A percentile compares a stretch with the other conserved stretches of the same genome.
Evolutionary conservation across 306 rosid species (phyloP).

Genomic region (Vigna mungo): DNA sequence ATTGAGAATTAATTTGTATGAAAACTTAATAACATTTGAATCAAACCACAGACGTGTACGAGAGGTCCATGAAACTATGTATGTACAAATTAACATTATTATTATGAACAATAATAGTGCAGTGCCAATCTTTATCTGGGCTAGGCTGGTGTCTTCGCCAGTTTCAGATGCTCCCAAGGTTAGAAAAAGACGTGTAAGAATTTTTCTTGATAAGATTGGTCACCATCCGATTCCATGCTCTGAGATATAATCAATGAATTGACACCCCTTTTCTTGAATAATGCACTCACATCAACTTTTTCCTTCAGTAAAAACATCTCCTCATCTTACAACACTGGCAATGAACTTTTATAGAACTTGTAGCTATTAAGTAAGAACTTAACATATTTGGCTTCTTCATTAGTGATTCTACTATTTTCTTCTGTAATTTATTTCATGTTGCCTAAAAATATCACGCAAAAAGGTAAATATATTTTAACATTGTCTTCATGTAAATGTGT

Average conservation of each 20-base stretch:
- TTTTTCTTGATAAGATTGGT: slow-evolving; percentile 27
- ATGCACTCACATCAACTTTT: neutral
- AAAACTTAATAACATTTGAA: slow-evolving; percentile 16
- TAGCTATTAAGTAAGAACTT: too few relatives aligned
- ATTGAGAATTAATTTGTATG: slow-evolving; percentile 30
- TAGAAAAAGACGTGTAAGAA: slow-evolving; percentile 44
- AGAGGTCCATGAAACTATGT: slow-evolving; percentile 10
- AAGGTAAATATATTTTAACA: neutral
- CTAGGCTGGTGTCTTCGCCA: slow-evolving; percentile 51
- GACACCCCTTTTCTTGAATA: slow-evolving; percentile 15
- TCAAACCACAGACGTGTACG: neutral
- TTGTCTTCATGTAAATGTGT: neutral
- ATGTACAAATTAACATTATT: slow-evolving; percentile 12
- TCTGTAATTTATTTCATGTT: too few relatives aligned
- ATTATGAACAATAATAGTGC: slow-evolving; percentile 41
- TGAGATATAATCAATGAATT: slow-evolving; percentile 22
- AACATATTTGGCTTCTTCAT: neutral
- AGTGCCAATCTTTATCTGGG: slow-evolving; percentile 52
- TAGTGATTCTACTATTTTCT: too few relatives aligned
- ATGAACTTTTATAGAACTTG: neutral
- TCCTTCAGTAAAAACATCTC: slow-evolving; percentile 1
- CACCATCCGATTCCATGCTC: slow-evolving; percentile 22
- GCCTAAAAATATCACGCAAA: neutral
- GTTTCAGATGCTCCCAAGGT: slow-evolving; percentile 39
- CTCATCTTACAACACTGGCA: neutral